Percentiles rank a stretch among this genome's conserved stretches.
These are phyloP conservation scores for Xylariomycetidae sp. DNA, from an alignment of 2,329 filamentous ascomycete genomes.

Conservation along the genomic window DNA sequence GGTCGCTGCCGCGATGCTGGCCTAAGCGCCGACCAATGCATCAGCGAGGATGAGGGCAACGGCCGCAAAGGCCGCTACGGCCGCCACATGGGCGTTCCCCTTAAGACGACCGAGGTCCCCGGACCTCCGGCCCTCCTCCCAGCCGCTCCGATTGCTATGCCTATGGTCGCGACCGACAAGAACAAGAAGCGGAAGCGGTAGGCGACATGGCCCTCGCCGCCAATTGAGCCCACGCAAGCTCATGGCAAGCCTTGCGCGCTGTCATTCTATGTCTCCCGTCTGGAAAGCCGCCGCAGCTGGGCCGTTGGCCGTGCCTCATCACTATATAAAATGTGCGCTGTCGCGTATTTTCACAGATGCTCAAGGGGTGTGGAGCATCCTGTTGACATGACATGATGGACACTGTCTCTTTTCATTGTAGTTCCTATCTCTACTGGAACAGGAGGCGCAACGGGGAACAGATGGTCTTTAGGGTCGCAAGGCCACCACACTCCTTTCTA, in stretches of 20 bases:
- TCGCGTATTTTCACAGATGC: too few species aligned
- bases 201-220: slow-evolving; percentile 6
- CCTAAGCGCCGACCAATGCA: slow-evolving; percentile 84
- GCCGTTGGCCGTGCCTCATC: slow-evolving; percentile 4
- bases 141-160: slow-evolving; percentile 37
- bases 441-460: slow-evolving; percentile 19
- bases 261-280: too few species aligned
- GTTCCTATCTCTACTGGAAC: slow-evolving; percentile 12
- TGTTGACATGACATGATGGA: too few species aligned
- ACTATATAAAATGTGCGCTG: too few species aligned
- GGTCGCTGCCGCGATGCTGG: slow-evolving; percentile 94
- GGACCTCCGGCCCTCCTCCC: slow-evolving; percentile 29
- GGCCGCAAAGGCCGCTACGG: slow-evolving; percentile 91
- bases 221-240: too few species aligned
- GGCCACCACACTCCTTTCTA: slow-evolving; percentile 24
- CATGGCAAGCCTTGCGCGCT: too few species aligned
- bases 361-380: too few species aligned
- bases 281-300: too few species aligned
- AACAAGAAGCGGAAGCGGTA: slow-evolving; percentile 58
- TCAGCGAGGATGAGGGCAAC: slow-evolving; percentile 97
- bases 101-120: slow-evolving; percentile 49
- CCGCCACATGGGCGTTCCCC: slow-evolving; percentile 62
- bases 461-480: slow-evolving; percentile 21
- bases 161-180: slow-evolving; percentile 44
- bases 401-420: too few species aligned